Conservation (phyloP, 2,329 filamentous ascomycete species). For the Penicillium freii region DNA sequence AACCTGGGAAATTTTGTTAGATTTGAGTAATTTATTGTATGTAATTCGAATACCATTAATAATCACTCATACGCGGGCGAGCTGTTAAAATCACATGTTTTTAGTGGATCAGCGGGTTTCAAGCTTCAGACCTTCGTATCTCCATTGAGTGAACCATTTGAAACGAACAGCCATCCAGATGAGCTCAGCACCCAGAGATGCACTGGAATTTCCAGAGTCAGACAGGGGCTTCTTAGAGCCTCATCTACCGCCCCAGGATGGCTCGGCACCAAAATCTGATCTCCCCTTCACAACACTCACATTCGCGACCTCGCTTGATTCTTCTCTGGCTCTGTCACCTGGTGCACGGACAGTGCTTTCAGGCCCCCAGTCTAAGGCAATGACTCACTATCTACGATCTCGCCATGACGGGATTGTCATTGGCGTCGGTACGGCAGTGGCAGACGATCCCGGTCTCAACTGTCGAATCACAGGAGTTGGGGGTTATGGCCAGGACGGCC, state of each 20-base stretch:
- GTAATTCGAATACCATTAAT: too few relatives aligned
- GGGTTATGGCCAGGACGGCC: conserved; percentile 51
- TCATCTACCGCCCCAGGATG: conserved; percentile 43
- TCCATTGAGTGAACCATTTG: not conserved
- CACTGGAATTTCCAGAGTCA: conserved; percentile 40
- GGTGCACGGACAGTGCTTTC: conserved; percentile 76
- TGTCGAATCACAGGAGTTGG: conserved; percentile 66
- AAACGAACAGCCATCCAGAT: not conserved
- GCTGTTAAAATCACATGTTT: too few relatives aligned
- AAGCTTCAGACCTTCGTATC: not conserved
- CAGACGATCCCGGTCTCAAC: conserved; percentile 83
- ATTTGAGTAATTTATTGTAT: too few relatives aligned
- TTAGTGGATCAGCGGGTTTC: too few relatives aligned
- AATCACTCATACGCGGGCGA: too few relatives aligned
- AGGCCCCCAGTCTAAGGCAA: conserved; percentile 77
- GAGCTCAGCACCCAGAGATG: conserved; percentile 20
- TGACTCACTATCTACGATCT: conserved; percentile 91
- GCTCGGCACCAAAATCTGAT: conserved; percentile 19
- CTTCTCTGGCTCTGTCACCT: conserved; percentile 68
- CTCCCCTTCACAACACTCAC: conserved; percentile 69
- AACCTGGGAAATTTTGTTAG: too few relatives aligned
- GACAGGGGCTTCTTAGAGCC: conserved; percentile 45
- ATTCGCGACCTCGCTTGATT: conserved; percentile 84
- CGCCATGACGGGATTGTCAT: conserved; percentile 81
- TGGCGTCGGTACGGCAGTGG: conserved; percentile 77